These are phyloP conservation scores for Daldinia childiae DNA, from an alignment of 495 filamentous ascomycete genomes.

Conservation along the genomic window DNA sequence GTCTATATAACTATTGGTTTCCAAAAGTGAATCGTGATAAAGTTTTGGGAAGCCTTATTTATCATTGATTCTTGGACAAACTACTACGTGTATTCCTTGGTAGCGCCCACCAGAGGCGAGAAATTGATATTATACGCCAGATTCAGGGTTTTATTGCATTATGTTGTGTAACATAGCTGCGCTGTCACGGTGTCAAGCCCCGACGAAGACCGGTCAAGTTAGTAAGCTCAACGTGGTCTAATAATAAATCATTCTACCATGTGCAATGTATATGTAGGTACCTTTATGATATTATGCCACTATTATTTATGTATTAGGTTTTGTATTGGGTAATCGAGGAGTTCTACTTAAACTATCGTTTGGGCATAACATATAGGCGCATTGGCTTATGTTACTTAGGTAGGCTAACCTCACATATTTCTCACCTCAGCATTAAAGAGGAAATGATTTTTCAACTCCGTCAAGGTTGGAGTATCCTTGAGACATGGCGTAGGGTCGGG, in stretches of 20 bases:
- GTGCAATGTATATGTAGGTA: neutral
- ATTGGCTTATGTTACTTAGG: neutral
- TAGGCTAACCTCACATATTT: neutral
- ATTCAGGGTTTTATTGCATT: neutral
- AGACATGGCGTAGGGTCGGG: neutral
- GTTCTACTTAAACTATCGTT: too few species aligned
- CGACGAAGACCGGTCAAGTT: too few species aligned
- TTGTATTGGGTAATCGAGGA: neutral
- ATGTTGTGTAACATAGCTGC: neutral
- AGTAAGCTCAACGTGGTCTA: too few species aligned
- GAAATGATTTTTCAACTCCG: neutral
- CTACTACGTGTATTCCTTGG: neutral
- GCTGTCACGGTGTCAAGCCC: neutral
- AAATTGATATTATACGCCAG: neutral
- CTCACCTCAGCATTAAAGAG: neutral
- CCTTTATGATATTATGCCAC: neutral
- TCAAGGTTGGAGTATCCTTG: neutral
- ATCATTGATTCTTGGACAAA: neutral
- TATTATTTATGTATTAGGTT: neutral
- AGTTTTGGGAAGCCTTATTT: neutral
- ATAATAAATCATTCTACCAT: too few species aligned
- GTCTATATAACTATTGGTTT: neutral
- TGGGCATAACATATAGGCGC: too few species aligned
- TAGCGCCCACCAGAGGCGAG: neutral
- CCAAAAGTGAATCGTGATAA: neutral